Conservation (phyloP, 148 eudicot species). For the Chenopodium berlandieri region DNA sequence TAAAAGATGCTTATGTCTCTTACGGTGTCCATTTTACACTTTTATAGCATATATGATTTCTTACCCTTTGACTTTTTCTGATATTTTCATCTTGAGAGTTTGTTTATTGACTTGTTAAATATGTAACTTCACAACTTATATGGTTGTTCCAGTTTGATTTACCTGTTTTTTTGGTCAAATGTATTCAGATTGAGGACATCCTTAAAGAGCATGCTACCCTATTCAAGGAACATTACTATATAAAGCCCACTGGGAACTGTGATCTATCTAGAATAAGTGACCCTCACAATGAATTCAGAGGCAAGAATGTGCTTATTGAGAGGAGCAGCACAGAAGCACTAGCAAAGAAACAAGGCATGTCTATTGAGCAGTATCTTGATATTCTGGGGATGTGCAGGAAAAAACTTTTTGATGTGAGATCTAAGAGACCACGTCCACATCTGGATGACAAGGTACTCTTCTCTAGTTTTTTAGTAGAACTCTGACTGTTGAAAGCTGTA, state of each 20-base stretch:
- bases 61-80: background rate
- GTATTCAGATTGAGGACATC: constrained; percentile 59
- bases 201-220: constrained; percentile 68
- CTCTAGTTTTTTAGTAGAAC: background rate
- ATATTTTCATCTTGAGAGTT: background rate
- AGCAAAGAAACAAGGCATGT: constrained; percentile 62
- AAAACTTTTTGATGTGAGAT: constrained; percentile 72
- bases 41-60: background rate
- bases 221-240: constrained; percentile 83
- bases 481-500: background rate
- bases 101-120: no score
- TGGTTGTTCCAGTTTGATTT: background rate
- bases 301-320: constrained; percentile 87
- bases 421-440: constrained; percentile 72
- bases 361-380: constrained; percentile 56
- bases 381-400: constrained; percentile 56
- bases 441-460: constrained; percentile 81
- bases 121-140: background rate
- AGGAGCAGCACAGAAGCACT: constrained; percentile 63
- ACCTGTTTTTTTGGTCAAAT: background rate
- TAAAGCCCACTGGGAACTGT: constrained; percentile 82
- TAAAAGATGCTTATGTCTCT: no score
- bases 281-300: constrained; percentile 84
- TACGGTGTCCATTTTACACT: background rate
- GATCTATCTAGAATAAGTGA: constrained; percentile 86